Base-by-base conservation (phyloP, 768 basidiomycete genomes). In the Filobasidium floriforme region DNA sequence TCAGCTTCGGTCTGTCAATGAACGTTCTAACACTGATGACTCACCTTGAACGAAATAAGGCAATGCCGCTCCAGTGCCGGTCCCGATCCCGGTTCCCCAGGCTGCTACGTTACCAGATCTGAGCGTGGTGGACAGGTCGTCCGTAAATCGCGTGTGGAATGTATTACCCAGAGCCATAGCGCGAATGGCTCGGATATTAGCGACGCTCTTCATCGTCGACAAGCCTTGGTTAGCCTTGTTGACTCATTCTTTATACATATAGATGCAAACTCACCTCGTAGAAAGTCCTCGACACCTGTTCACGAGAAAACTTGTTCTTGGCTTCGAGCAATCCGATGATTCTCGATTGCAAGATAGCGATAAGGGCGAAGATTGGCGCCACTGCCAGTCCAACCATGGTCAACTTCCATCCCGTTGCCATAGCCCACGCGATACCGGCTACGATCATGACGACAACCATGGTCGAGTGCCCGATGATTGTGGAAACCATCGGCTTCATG, bases 321-420 rank as follows among this genome's bases (percentile, higher is more conserved):
- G 85, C 73, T 80, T 96, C 91, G 70, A 85, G 87, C 61, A 83
- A 82, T 2, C 85, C 85, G 0, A 89, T 84, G 59, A 92, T 76
- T n/a, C 82, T 79, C 1, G 88, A 85, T 80, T 93, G 91, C 18
- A 87, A 71, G 6, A 86, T 83, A 84, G 92, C 89, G 11, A 84
- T 82, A 11, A 84, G 78, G 1, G 85, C 87, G 73, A 96, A 94
- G 12, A 93, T 83, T 0, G 92, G 93, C 0, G 85, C 90, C 54
- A 97, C 84, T 1, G 88, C 91, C 32, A 97, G 79, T 0, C 92
- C 93, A 1, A 89, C 89, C 19, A 98, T 83, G 0, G 92, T 94
- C 70, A 98, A 81, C 79, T 96, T 87, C 96, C 94, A 99, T 0
- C 91, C 90, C 37, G 83, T 80, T 1, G 85, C 83, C 76, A 97